Percentiles rank a stretch among this genome's conserved stretches.
Conservation (phyloP, 2,329 filamentous ascomycete species). For the Cryphonectria japonica region DNA sequence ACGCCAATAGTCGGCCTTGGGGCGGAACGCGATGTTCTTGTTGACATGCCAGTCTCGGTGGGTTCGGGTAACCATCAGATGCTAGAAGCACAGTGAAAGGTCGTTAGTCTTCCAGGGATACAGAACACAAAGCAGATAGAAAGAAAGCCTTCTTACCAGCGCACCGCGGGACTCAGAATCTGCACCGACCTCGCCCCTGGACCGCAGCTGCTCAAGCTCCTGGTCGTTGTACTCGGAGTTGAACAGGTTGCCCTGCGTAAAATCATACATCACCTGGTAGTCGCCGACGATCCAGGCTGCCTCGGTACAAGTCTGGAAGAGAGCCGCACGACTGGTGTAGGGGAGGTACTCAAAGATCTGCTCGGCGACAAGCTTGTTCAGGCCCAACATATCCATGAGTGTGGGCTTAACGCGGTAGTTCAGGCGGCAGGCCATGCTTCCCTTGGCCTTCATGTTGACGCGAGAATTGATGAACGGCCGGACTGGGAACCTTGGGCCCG, state of each 20-base stretch:
- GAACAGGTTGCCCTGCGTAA: not conserved
- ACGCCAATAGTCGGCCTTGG: conserved; percentile 1
- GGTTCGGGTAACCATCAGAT: conserved; percentile 13
- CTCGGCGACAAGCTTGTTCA: not conserved
- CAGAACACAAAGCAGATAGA: not conserved
- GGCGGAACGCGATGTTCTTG: not conserved
- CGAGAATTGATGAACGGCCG: not conserved
- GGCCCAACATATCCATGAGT: not conserved
- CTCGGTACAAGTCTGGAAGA: conserved; percentile 5
- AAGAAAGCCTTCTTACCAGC: not conserved
- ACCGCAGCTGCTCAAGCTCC: conserved; percentile 6
- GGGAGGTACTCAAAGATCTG: conserved; percentile 9
- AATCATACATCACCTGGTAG: conserved; percentile 19
- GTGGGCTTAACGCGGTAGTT: not conserved
- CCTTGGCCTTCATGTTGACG: not conserved
- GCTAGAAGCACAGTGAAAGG: not conserved
- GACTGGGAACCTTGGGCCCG: not conserved
- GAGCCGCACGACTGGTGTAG: conserved; percentile 9
- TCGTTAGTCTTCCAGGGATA: not conserved
- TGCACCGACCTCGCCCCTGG: not conserved
- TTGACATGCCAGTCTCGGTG: conserved; percentile 6
- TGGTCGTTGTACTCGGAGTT: conserved; percentile 18
- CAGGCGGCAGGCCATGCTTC: not conserved
- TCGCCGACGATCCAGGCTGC: conserved; percentile 13
- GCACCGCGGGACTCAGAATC: not conserved